Percentiles rank a stretch among this genome's conserved stretches.
Conservation (phyloP, 306 rosid species). For the Hippophae tibetana region DNA sequence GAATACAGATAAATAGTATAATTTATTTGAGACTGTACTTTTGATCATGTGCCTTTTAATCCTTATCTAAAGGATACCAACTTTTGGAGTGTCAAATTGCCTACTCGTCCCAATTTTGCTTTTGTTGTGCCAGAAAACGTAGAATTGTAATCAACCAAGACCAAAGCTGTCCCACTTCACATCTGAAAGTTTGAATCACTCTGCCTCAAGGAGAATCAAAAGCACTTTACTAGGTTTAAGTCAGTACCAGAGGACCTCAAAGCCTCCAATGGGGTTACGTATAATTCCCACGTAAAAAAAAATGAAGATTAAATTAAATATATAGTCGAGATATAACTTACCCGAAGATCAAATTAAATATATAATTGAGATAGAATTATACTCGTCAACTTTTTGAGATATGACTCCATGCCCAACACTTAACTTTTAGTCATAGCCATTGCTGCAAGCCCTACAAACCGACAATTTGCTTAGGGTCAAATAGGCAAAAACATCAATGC, state of each 20-base stretch:
- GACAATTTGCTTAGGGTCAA: conserved; percentile 41
- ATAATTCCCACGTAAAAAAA: too few relatives aligned
- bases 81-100: conserved; percentile 1
- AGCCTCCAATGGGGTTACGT: background rate
- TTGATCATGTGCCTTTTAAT: conserved; percentile 6
- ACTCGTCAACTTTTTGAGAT: too few relatives aligned
- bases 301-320: too few relatives aligned
- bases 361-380: too few relatives aligned
- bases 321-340: too few relatives aligned
- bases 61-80: background rate
- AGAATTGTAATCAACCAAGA: conserved; percentile 28
- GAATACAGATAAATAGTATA: too few relatives aligned
- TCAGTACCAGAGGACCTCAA: conserved; percentile 34
- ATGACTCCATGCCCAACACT: too few relatives aligned
- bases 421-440: conserved; percentile 8
- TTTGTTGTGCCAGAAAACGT: conserved; percentile 23
- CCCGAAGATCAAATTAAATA: too few relatives aligned
- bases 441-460: conserved; percentile 19
- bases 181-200: conserved; percentile 13
- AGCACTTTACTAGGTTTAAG: conserved; percentile 37
- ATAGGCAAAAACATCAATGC: conserved; percentile 18
- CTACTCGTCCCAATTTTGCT: conserved; percentile 4
- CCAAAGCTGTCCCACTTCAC: conserved; percentile 37
- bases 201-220: conserved; percentile 51
- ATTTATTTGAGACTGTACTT: background rate